phyloP scores from a whole-genome alignment of 768 basidiomycete species.

The Lactarius evosmus region DNA sequence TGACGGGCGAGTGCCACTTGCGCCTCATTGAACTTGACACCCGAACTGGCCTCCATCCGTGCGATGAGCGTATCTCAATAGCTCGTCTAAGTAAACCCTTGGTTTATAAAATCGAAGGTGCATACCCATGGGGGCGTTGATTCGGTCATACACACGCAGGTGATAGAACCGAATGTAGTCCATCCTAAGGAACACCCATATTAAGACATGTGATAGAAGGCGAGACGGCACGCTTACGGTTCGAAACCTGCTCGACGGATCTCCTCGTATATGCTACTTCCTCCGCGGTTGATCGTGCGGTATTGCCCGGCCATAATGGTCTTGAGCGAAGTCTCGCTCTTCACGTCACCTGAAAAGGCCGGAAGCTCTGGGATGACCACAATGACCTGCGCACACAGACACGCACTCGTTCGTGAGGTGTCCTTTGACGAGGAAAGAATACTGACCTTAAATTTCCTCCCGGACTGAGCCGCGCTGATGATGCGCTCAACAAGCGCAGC shows the following conservation, averaged over 20 bases:
- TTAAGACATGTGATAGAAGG: neutral
- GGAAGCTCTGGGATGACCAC: slow-evolving; percentile 89
- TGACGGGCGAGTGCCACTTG: slow-evolving; percentile 79
- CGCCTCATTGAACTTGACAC: slow-evolving; percentile 79
- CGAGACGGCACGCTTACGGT: slow-evolving; percentile 49
- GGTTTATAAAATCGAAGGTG: neutral
- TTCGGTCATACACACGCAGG: slow-evolving; percentile 85
- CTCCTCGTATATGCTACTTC: slow-evolving; percentile 80
- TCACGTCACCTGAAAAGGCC: slow-evolving; percentile 84
- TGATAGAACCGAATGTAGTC: slow-evolving; percentile 93
- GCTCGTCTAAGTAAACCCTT: neutral
- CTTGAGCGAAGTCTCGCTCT: slow-evolving; percentile 58
- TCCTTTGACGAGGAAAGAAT: neutral
- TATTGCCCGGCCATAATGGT: slow-evolving; percentile 88
- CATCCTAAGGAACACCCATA: slow-evolving; percentile 40
- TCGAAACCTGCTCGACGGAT: slow-evolving; percentile 74
- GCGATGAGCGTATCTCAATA: slow-evolving; percentile 48
- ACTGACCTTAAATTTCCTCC: slow-evolving; percentile 71
- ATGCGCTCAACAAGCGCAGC: slow-evolving; percentile 81
- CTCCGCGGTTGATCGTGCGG: slow-evolving; percentile 87
- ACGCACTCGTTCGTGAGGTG: neutral
- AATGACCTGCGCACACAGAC: slow-evolving; percentile 53
- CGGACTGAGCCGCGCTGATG: slow-evolving; percentile 66
- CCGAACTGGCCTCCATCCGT: slow-evolving; percentile 68
- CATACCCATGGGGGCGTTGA: slow-evolving; percentile 71